These are phyloP conservation scores for Dillenia turbinata DNA, from an alignment of 164 flowering plant genomes.

Conservation along the genomic window DNA sequence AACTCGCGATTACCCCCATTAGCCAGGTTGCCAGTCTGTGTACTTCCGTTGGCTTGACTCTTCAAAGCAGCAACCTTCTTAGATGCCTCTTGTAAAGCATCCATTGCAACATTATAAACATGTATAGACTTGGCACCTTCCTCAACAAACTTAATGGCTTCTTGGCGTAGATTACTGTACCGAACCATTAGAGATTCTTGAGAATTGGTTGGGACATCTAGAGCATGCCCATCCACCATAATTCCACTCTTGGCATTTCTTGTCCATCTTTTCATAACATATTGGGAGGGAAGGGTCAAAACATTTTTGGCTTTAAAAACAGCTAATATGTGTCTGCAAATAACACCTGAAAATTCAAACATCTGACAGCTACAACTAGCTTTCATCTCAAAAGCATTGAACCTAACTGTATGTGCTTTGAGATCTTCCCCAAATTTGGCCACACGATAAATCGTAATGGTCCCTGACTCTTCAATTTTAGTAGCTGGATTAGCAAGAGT, in stretches of 20 bases:
- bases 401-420: slow-evolving; percentile 31
- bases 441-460: slow-evolving; percentile 28
- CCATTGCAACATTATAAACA: slow-evolving; percentile 44
- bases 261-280: slow-evolving; percentile 52
- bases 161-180: slow-evolving; percentile 39
- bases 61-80: slow-evolving; percentile 40
- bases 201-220: slow-evolving; percentile 25
- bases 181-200: slow-evolving; percentile 34
- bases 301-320: slow-evolving; percentile 49
- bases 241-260: slow-evolving; percentile 45
- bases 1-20: slow-evolving; percentile 8
- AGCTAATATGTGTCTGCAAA: slow-evolving; percentile 51
- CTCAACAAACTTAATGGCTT: slow-evolving; percentile 49
- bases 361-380: slow-evolving; percentile 53
- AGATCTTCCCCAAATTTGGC: slow-evolving; percentile 55
- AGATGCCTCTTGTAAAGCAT: slow-evolving; percentile 47
- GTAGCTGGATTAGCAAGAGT: slow-evolving; percentile 49
- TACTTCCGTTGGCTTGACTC: slow-evolving; percentile 9
- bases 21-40: not conserved
- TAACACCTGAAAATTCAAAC: slow-evolving; percentile 55
- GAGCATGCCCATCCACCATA: slow-evolving; percentile 24
- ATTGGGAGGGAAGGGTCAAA: slow-evolving; percentile 47
- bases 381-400: slow-evolving; percentile 34
- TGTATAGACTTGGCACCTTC: slow-evolving; percentile 47
- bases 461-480: slow-evolving; percentile 32